Evolutionary conservation across 2,329 filamentous ascomycete genomes (phyloP), one percentile per base, ranked within the genome.

Genomic region (Colletotrichum falcatum): DNA sequence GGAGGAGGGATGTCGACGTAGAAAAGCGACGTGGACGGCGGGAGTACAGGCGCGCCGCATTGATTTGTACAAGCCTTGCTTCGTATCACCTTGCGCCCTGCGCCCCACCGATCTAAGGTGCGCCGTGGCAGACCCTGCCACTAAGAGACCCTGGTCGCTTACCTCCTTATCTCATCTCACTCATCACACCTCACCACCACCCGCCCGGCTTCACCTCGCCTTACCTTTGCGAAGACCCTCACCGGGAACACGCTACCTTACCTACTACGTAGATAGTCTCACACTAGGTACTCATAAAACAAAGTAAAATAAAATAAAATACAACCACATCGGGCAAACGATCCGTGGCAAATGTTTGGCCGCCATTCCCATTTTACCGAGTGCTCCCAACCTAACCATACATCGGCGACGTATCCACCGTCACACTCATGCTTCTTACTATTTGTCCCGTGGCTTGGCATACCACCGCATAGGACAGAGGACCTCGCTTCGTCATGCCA

Each of bases 121-220:
- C 44, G 28, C n/a, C 30, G 16, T 59, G 39, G 16, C 37, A 44
- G 37, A 23, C 46, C 42, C 30, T 33, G 42, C 42, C n/a, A 39
- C 37, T 46, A 48, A 18, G 20, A 20, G 26, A 20, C 61, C 37
- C 53, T 46, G n/a, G n/a, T 61, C 28, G 44, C 28, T 26, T 18
- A 28, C 39, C 61, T 44, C 61, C 62, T 35, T 60, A 60, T 54
- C 51, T 54, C 51, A 35, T 54, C 53, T 65, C 53, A 28, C 53
- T 65, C 23, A 59, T 37, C 53, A 49, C 44, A 59, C 39, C 35
- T 39, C 55, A 51, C 51, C 26, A 26, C 33, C 23, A 20, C 55
- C 56, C 23, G 20, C 55, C 56, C 44, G 23, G 20, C 26, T 30
- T 42, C 11, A 39, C 56, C 42, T 60, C 55, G 30, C 53, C 23